These are phyloP conservation scores for Mycena belliarum DNA, from an alignment of 768 basidiomycete genomes.

Conservation along the genomic window DNA sequence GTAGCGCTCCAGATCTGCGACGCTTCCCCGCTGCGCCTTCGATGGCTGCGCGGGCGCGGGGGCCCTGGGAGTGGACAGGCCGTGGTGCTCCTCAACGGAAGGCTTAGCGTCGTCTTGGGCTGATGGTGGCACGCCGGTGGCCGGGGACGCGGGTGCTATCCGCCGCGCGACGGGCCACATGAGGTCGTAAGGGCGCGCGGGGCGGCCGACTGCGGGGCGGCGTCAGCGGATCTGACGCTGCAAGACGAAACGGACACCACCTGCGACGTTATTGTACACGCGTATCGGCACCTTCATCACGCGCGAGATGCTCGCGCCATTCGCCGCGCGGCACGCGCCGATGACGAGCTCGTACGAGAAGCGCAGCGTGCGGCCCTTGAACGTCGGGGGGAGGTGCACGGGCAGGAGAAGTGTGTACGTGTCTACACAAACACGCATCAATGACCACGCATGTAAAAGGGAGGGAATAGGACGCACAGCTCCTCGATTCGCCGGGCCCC, in stretches of 20 bases:
- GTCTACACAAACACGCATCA: conserved; percentile 59
- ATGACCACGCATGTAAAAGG: neutral
- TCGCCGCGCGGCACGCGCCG: conserved; percentile 70
- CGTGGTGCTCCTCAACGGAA: neutral
- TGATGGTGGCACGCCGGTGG: neutral
- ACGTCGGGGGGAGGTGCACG: conserved; percentile 84
- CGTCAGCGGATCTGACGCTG: too few species aligned
- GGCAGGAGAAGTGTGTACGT: conserved; percentile 80
- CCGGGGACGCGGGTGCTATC: conserved; percentile 28
- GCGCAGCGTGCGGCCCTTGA: conserved; percentile 76
- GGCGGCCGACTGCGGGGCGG: conserved; percentile 45
- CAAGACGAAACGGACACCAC: conserved; percentile 42
- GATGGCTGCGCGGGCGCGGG: neutral
- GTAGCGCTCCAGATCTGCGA: conserved; percentile 54
- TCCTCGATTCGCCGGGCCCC: conserved; percentile 80
- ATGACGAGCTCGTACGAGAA: conserved; percentile 93
- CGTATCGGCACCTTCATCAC: conserved; percentile 92
- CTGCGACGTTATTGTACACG: conserved; percentile 83
- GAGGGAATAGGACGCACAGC: conserved; percentile 57
- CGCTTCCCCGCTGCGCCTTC: conserved; percentile 26
- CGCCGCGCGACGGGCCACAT: conserved; percentile 70
- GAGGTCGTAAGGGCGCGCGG: conserved; percentile 74
- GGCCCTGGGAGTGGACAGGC: too few species aligned
- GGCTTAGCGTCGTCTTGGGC: neutral
- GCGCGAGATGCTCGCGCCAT: conserved; percentile 57